Percentiles rank a stretch among this genome's conserved stretches.
Evolutionary conservation across 441 rosid genomes (phyloP).

Genomic region (Euphorbia neoarborescens): DNA sequence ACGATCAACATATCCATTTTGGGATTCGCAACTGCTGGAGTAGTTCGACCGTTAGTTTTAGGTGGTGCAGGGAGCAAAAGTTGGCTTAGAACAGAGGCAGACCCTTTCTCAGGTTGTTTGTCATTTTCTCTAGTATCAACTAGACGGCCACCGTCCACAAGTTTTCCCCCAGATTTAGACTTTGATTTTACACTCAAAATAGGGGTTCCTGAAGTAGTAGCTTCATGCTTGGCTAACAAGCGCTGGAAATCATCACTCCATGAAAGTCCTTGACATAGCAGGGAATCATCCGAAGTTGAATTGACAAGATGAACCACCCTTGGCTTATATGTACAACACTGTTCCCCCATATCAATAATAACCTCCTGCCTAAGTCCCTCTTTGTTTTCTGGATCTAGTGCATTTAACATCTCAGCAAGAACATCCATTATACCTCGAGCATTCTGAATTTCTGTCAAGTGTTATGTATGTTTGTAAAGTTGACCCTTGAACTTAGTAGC

Average conservation of each 20-base stretch:
- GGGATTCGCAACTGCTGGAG: conserved; percentile 40
- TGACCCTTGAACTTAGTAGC: too few species aligned
- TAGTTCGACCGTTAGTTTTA: conserved; percentile 44
- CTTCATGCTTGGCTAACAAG: conserved; percentile 75
- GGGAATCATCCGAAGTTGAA: conserved; percentile 90
- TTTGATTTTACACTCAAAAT: conserved; percentile 41
- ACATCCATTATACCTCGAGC: conserved; percentile 98
- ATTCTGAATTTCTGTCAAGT: conserved; percentile 93
- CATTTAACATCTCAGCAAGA: conserved; percentile 92
- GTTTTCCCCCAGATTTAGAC: conserved; percentile 47
- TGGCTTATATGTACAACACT: conserved; percentile 92
- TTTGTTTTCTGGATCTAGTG: conserved; percentile 76
- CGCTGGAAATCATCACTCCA: conserved; percentile 97
- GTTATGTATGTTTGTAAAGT: too few species aligned
- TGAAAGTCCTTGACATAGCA: conserved; percentile 81
- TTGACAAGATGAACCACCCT: conserved; percentile 97
- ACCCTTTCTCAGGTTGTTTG: conserved; percentile 42
- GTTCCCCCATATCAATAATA: conserved; percentile 89
- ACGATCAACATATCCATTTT: conserved; percentile 91
- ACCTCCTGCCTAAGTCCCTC: conserved; percentile 98
- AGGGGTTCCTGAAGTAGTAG: conserved; percentile 64
- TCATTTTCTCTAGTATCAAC: conserved; percentile 61
- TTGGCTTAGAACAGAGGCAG: conserved; percentile 53
- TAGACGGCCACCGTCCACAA: conserved; percentile 53
- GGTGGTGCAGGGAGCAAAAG: conserved; percentile 75